These are phyloP conservation scores for Delitschia confertaspora DNA, from an alignment of 495 filamentous ascomycete genomes.

Conservation along the genomic window DNA sequence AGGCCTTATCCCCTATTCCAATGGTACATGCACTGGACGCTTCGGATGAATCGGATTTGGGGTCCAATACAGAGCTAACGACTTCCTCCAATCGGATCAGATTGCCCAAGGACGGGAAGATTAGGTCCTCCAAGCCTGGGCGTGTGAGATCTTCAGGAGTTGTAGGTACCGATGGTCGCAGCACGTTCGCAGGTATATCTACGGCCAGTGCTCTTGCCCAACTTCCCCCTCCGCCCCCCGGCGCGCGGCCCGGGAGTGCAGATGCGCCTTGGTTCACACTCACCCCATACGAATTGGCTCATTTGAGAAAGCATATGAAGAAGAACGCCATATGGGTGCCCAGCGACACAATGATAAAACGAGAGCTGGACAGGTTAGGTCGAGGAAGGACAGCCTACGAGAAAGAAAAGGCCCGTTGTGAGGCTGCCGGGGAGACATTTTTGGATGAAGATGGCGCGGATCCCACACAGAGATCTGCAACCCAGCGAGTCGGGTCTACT, in stretches of 20 bases:
- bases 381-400: conserved; percentile 71
- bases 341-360: conserved; percentile 90
- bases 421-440: conserved; percentile 59
- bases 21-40: conserved; percentile 13
- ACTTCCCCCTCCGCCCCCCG: conserved; percentile 66
- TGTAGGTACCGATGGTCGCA: conserved; percentile 48
- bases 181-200: conserved; percentile 54
- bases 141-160: conserved; percentile 42
- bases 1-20: conserved; percentile 25
- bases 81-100: conserved; percentile 3
- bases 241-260: conserved; percentile 63
- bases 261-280: conserved; percentile 85
- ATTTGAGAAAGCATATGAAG: conserved; percentile 92
- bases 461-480: conserved; percentile 29
- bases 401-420: conserved; percentile 56
- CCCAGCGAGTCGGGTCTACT: no score
- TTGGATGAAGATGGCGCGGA: conserved; percentile 38
- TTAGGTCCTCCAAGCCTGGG: conserved; percentile 29
- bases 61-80: conserved; percentile 14
- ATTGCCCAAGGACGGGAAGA: conserved; percentile 22
- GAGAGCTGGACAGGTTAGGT: conserved; percentile 67
- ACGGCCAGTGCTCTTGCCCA: conserved; percentile 73
- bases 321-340: conserved; percentile 96
- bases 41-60: conserved; percentile 4
- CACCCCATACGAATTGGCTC: conserved; percentile 84